Base-by-base conservation (phyloP, 331 rosid species). In the Quercus phellos region DNA sequence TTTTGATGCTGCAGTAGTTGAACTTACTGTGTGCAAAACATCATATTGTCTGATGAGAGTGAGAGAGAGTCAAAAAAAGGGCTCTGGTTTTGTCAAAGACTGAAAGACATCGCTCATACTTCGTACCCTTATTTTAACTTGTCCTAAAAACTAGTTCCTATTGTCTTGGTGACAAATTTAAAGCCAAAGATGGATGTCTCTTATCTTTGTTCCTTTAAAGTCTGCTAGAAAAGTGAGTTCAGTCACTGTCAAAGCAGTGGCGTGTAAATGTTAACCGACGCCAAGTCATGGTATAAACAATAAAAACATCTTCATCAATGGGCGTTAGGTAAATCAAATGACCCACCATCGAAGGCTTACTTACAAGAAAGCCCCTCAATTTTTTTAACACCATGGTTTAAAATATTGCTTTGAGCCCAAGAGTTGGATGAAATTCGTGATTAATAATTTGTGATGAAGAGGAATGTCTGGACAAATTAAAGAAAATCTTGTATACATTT, bases 401-500 rank as follows among this genome's bases (percentile, higher is more conserved):
- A 27, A 61, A 26, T 13, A 26, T 22, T 24, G 64, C 29, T 3
- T 8, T 21, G 12, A 10, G 12, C 64, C 64, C 22, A 22, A 21
- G 24, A 21, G 46, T 1, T 2, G 0, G 11, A 38, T 38, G 11
- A 7, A 8, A 58, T 58, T 58, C 1, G 51, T 46, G 51, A 10
- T 58, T 10, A 27, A 19, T 21, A 13, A 58, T 38, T 38, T 38
- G 46, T 22, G 2, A 8, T 2, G 1, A 4, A 29, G 2, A 35
- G 8, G 22, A 61, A 16, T 1, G 22, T 16, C 1, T 3, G 3
- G 12, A 1, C 4, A 9, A 6, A 29, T 6, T 2, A 38, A 38
- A 38, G 0, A 38, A 38, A 38, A 38, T 2, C 11, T 38, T 38
- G 11, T 7, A 7, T 7, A 7, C 0, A 0, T 7, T 0, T 0